Conservation (phyloP, 2,329 filamentous ascomycete species). For the Cercospora sesami region DNA sequence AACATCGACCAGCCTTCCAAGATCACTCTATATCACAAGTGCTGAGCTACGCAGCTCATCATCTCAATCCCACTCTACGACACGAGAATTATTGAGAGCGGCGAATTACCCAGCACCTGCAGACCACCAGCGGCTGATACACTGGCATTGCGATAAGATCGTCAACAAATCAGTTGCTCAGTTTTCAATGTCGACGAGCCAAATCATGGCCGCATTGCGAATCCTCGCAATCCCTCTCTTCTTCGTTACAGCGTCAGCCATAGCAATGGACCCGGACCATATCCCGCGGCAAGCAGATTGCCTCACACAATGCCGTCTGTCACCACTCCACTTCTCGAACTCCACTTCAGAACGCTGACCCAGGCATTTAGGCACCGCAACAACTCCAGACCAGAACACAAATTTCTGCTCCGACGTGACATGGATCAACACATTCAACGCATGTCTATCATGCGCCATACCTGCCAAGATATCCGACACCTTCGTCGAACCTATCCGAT, state of each 20-base stretch:
- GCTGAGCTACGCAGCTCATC: background rate
- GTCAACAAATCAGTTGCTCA: no score
- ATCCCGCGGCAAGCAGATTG: background rate
- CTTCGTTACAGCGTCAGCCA: background rate
- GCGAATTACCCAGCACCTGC: accelerated
- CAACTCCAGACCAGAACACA: background rate
- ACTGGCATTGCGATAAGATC: background rate
- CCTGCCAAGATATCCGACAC: background rate
- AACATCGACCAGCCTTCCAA: background rate
- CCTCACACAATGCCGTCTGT: background rate
- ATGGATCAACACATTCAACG: background rate
- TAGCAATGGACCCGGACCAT: background rate
- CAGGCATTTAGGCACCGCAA: background rate
- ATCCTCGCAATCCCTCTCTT: background rate
- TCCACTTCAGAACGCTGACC: background rate
- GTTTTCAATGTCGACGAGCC: background rate
- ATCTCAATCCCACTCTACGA: background rate
- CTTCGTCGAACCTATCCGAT: background rate
- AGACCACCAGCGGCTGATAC: background rate
- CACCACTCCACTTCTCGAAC: background rate
- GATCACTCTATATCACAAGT: background rate
- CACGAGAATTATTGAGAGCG: background rate
- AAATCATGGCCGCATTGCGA: background rate
- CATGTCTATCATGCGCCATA: background rate
- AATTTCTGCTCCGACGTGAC: background rate